Evolutionary conservation across 768 basidiomycete genomes (phyloP).

Genomic region (Collybia nuda): DNA sequence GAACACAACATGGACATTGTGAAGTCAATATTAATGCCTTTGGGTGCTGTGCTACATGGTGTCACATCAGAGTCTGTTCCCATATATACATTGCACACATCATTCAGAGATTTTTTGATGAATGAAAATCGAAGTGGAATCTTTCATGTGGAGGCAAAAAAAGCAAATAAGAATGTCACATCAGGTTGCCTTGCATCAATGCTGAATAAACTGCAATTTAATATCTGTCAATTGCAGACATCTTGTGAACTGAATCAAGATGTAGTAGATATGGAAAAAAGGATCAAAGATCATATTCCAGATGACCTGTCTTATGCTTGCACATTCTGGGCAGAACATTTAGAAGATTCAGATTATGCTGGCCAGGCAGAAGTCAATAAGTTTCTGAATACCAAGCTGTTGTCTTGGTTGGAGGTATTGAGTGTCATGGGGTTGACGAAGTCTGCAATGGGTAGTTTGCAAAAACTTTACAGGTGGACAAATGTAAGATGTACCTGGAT

Average conservation of each 20-base stretch:
- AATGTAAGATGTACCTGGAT: no score
- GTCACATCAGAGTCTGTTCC: background rate
- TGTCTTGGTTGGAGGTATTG: conserved; percentile 21
- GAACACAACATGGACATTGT: background rate
- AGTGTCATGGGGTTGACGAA: no score
- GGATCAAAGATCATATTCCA: background rate
- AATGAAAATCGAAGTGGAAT: background rate
- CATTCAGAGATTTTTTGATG: background rate
- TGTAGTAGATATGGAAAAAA: background rate
- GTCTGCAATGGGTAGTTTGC: no score
- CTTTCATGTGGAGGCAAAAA: background rate
- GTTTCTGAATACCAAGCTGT: conserved; percentile 6
- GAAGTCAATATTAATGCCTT: background rate
- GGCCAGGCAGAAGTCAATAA: background rate
- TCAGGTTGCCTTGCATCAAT: conserved; percentile 7
- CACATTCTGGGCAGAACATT: conserved; percentile 9
- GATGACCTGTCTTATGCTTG: conserved; percentile 8
- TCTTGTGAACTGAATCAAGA: conserved; percentile 7
- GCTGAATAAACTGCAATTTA: conserved; percentile 10
- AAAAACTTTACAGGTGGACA: no score
- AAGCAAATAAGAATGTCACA: background rate
- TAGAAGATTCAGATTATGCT: background rate
- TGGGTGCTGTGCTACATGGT: background rate
- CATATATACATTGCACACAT: background rate
- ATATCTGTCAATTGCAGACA: conserved; percentile 12